Evolutionary conservation across 345 rosid species (phyloP).

Genomic region (Limnanthes douglasii): DNA sequence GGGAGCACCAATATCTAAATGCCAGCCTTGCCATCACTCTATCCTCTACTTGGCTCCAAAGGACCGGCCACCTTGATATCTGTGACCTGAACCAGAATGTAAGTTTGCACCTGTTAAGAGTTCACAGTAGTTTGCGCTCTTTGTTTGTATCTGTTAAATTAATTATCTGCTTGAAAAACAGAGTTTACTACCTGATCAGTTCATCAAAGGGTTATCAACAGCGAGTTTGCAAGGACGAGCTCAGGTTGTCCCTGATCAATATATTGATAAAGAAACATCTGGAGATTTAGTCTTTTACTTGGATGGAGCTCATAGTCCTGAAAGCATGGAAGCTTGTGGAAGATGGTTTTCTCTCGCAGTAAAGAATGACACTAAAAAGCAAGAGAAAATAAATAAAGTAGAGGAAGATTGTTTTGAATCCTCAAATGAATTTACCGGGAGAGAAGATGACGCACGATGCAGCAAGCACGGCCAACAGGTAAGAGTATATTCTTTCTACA

Average conservation of each 20-base stretch:
- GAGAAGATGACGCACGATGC: slow-evolving; percentile 4
- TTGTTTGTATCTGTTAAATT: slow-evolving; percentile 3
- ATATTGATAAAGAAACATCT: slow-evolving; percentile 19
- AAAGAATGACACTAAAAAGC: slow-evolving; percentile 31
- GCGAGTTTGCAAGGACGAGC: slow-evolving; percentile 95
- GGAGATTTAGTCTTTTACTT: slow-evolving; percentile 70
- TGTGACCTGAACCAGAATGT: slow-evolving; percentile 38
- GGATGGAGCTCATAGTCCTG: slow-evolving; percentile 99
- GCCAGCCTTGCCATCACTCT: slow-evolving; percentile 87
- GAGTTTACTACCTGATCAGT: slow-evolving; percentile 65
- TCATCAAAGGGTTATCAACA: slow-evolving; percentile 66
- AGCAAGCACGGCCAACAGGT: slow-evolving; percentile 51
- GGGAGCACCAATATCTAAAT: slow-evolving; percentile 85
- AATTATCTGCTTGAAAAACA: slow-evolving; percentile 19
- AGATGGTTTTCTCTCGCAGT: slow-evolving; percentile 73
- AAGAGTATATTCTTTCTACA: slow-evolving; percentile 2
- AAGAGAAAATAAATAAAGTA: slow-evolving; percentile 13
- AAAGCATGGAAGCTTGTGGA: slow-evolving; percentile 90
- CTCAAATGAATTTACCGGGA: slow-evolving; percentile 11
- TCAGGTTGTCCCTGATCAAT: slow-evolving; percentile 58
- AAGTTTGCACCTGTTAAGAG: slow-evolving; percentile 4
- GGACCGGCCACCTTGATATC: slow-evolving; percentile 48
- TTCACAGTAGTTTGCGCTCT: background rate
- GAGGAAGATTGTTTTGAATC: slow-evolving; percentile 21
- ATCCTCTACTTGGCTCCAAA: slow-evolving; percentile 65